A percentile compares a stretch with the other conserved stretches of the same genome.
Evolutionary conservation across 164 flowering plant genomes (phyloP).

Genomic region (Cinnamomum chago): DNA sequence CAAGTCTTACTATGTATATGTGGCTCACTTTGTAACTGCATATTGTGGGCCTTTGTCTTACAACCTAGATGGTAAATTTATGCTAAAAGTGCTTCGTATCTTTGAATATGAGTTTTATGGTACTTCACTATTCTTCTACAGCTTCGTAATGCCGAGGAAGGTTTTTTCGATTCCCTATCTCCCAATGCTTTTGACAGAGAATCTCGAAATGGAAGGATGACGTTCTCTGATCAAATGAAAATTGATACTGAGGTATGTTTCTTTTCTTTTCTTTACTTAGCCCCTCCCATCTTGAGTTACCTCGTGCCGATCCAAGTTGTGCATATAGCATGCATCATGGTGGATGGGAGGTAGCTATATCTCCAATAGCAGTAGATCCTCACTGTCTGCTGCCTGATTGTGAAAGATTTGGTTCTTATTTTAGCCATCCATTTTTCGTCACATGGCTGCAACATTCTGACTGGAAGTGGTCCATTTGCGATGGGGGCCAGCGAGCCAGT

Average conservation of each 20-base stretch:
- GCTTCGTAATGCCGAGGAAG: constrained; percentile 79
- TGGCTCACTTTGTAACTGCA: no score
- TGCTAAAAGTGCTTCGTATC: no score
- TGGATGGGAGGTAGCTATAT: not conserved
- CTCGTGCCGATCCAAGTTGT: no score
- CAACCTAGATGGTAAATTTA: no score
- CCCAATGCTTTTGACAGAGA: constrained; percentile 48
- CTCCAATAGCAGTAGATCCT: not conserved
- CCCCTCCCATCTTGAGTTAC: no score
- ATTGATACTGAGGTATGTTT: constrained; percentile 66
- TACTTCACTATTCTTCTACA: constrained; percentile 10
- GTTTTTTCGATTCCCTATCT: constrained; percentile 79
- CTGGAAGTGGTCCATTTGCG: not conserved
- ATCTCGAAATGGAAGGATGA: constrained; percentile 48
- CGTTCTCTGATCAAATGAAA: constrained; percentile 66
- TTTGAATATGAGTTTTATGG: not conserved
- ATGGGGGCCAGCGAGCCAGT: no score
- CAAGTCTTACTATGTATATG: no score
- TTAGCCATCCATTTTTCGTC: no score
- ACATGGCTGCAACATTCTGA: not conserved
- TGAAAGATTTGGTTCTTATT: no score
- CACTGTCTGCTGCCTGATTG: not conserved
- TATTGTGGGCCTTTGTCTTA: no score
- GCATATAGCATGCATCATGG: no score
- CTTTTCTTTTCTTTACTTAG: not conserved